Evolutionary conservation across 2,329 filamentous ascomycete species (phyloP).

Genomic region (Alternaria triticina): DNA sequence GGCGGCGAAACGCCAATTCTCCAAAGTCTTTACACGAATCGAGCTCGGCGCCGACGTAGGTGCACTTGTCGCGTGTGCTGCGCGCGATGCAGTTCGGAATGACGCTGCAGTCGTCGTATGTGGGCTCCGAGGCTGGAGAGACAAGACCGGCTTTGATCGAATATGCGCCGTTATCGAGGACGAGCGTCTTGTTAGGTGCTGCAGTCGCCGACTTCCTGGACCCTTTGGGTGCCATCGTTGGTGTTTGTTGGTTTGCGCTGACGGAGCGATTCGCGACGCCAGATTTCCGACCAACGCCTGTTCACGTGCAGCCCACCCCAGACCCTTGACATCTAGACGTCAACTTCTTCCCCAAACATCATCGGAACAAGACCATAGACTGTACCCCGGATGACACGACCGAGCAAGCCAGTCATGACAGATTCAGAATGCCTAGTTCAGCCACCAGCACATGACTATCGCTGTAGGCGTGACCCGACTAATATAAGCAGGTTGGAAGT

Average conservation of each 20-base stretch:
- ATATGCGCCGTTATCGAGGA: conserved; percentile 92
- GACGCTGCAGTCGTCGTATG: conserved; percentile 62
- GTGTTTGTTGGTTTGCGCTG: background rate
- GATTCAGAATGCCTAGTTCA: background rate
- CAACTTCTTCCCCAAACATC: background rate
- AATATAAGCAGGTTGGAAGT: background rate
- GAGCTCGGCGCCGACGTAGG: conserved; percentile 81
- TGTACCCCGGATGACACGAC: background rate
- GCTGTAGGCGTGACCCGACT: background rate
- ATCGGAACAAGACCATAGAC: background rate
- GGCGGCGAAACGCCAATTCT: conserved; percentile 83
- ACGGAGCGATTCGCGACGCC: background rate
- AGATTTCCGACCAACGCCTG: conserved; percentile 1
- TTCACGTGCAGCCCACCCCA: conserved; percentile 8
- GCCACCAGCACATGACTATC: background rate
- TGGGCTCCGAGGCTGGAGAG: conserved; percentile 29
- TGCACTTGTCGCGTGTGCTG: conserved; percentile 74
- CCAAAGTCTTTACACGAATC: conserved; percentile 85
- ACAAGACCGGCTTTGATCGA: conserved; percentile 89
- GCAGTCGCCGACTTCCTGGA: conserved; percentile 33
- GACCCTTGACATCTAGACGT: background rate
- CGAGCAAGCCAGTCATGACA: background rate
- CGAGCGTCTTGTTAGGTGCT: conserved; percentile 64
- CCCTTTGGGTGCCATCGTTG: conserved; percentile 42
- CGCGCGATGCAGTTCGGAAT: conserved; percentile 91